A percentile compares a stretch with the other conserved stretches of the same genome.
These are phyloP conservation scores for Boletus smithii DNA, from an alignment of 1,284 basidiomycete species.

Conservation along the genomic window DNA sequence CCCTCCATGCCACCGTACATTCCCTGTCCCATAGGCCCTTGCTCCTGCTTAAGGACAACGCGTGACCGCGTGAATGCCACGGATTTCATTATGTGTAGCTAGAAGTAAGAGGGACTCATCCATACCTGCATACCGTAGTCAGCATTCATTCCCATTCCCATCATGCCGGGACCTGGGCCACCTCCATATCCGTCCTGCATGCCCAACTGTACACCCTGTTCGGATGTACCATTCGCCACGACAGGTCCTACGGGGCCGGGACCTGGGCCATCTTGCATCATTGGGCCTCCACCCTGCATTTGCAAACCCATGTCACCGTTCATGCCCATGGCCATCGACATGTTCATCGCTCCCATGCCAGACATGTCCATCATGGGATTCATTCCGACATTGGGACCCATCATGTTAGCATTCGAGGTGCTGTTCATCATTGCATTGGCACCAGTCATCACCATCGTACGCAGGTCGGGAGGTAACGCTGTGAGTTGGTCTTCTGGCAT, in stretches of 20 bases:
- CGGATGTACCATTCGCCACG: conserved; percentile 39
- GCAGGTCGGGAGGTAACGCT: conserved; percentile 70
- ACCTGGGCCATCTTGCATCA: conserved; percentile 42
- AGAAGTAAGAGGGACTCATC: conserved; percentile 36
- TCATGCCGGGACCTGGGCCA: conserved; percentile 47
- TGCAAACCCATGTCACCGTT: conserved; percentile 45
- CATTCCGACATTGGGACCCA: conserved; percentile 43
- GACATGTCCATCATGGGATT: conserved; percentile 43
- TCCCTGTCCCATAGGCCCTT: conserved; percentile 46
- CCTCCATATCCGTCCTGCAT: conserved; percentile 48
- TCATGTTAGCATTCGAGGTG: conserved; percentile 49
- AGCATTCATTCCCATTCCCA: conserved; percentile 49
- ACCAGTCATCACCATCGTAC: conserved; percentile 79
- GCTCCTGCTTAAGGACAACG: conserved; percentile 36
- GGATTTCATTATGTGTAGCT: conserved; percentile 40
- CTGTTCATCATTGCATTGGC: conserved; percentile 71
- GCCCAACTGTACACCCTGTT: conserved; percentile 41
- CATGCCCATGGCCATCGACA: conserved; percentile 48
- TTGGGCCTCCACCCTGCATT: conserved; percentile 40
- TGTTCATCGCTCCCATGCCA: conserved; percentile 56
- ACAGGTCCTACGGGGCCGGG: conserved; percentile 35
- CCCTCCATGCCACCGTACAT: conserved; percentile 58
- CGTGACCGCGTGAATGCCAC: conserved; percentile 31
- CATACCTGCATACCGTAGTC: conserved; percentile 64
- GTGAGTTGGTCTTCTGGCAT: conserved; percentile 78